Evolutionary conservation across 768 basidiomycete species (phyloP).

Genomic region (Phylloporus sp.): DNA sequence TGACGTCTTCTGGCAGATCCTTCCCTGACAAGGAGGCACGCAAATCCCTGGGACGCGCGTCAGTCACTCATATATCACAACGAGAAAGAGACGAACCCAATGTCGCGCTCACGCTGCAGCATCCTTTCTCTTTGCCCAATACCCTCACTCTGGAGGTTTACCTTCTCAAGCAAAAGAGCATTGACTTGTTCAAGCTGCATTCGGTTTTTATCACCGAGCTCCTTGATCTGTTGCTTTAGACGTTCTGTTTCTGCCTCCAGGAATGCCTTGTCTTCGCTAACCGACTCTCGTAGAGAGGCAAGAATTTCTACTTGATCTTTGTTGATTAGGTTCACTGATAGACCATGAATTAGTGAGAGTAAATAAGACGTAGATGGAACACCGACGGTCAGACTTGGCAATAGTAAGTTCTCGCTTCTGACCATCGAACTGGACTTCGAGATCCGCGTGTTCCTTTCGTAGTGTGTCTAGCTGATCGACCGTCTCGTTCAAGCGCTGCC

Average conservation of each 20-base stretch:
- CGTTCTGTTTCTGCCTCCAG: constrained; percentile 66
- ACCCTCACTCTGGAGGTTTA: constrained; percentile 85
- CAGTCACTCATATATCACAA: background rate
- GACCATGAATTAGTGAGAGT: constrained; percentile 5
- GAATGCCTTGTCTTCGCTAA: constrained; percentile 79
- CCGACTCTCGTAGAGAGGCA: constrained; percentile 77
- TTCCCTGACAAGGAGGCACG: constrained; percentile 73
- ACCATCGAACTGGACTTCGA: constrained; percentile 66
- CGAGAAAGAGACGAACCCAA: constrained; percentile 51
- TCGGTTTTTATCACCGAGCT: constrained; percentile 75
- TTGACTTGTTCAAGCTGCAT: constrained; percentile 92
- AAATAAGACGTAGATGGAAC: background rate
- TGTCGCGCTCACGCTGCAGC: constrained; percentile 81
- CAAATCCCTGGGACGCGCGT: constrained; percentile 54
- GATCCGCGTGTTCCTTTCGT: constrained; percentile 62
- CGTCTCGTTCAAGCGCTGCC: constrained; percentile 84
- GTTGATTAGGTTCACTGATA: constrained; percentile 81
- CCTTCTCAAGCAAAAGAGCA: constrained; percentile 83
- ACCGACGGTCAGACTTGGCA: constrained; percentile 81
- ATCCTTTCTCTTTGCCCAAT: constrained; percentile 85
- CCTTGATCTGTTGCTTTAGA: constrained; percentile 63
- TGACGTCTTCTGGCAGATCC: constrained; percentile 80
- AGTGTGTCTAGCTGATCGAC: constrained; percentile 75
- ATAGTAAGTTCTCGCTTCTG: constrained; percentile 68
- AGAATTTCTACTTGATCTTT: constrained; percentile 93